These are phyloP conservation scores for Hypholoma fasciculare DNA, from an alignment of 768 basidiomycete genomes.

Conservation along the genomic window DNA sequence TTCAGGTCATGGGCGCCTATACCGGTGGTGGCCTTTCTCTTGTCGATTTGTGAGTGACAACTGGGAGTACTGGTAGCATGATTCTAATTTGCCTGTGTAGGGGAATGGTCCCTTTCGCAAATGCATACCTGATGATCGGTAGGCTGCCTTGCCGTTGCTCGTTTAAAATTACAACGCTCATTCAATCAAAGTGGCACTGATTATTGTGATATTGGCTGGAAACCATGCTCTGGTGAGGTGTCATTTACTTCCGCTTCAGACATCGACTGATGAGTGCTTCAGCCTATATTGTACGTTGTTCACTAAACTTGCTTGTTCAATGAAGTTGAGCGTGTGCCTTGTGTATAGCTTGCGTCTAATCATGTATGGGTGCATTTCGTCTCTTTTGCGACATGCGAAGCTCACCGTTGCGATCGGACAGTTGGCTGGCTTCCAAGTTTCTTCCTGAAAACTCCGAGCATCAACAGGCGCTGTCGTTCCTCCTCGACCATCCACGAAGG, in stretches of 20 bases:
- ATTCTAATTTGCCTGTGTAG: conserved; percentile 21
- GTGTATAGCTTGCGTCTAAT: conserved; percentile 51
- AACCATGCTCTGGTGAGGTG: conserved; percentile 69
- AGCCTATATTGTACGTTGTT: conserved; percentile 61
- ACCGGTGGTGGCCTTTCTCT: conserved; percentile 72
- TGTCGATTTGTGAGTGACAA: conserved; percentile 49
- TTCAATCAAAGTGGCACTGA: conserved; percentile 43
- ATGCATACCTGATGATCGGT: conserved; percentile 66
- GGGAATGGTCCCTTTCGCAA: conserved; percentile 71
- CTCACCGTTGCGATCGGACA: conserved; percentile 21
- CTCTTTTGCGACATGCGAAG: not conserved
- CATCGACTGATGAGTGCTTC: not conserved
- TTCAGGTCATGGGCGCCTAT: conserved; percentile 50
- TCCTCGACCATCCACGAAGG: conserved; percentile 78
- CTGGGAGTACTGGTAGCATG: not conserved
- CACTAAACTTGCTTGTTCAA: not conserved
- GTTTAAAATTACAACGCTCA: not conserved
- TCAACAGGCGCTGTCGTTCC: conserved; percentile 62
- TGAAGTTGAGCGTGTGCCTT: not conserved
- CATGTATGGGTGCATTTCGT: conserved; percentile 39
- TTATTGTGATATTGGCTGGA: conserved; percentile 69
- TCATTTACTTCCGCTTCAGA: not conserved
- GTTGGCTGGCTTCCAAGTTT: conserved; percentile 63
- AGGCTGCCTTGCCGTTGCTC: conserved; percentile 9
- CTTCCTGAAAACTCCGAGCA: conserved; percentile 42